These are phyloP conservation scores for Colletotrichum magnum DNA, from an alignment of 2,329 filamentous ascomycete species.

Conservation along the genomic window DNA sequence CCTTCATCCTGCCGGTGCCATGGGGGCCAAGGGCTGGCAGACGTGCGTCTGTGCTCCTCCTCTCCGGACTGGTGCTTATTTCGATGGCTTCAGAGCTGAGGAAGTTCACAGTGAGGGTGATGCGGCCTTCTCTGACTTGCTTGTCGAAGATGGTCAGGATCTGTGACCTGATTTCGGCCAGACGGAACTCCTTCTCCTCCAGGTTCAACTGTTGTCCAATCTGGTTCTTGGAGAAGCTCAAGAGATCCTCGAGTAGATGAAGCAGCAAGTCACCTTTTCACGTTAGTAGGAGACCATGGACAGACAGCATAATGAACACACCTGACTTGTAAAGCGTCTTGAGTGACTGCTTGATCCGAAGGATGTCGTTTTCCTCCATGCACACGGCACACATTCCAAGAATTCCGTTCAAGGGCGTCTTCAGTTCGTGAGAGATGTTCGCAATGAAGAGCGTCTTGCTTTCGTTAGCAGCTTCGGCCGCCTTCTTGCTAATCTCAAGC, in stretches of 20 bases:
- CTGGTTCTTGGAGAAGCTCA: constrained; percentile 96
- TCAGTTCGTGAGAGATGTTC: constrained; percentile 89
- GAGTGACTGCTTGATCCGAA: constrained; percentile 84
- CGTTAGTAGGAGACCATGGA: constrained; percentile 20
- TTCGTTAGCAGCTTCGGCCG: constrained; percentile 94
- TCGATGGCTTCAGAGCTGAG: constrained; percentile 63
- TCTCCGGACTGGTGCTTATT: constrained; percentile 45
- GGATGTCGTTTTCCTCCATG: constrained; percentile 89
- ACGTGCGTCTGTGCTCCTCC: constrained; percentile 47
- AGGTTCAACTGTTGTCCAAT: constrained; percentile 87
- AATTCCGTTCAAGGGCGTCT: constrained; percentile 96
- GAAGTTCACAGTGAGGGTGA: constrained; percentile 81
- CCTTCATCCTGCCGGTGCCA: constrained; percentile 79
- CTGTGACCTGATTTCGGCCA: constrained; percentile 88
- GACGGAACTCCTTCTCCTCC: constrained; percentile 86
- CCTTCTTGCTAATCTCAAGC: constrained; percentile 90
- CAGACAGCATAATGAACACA: constrained; percentile 35
- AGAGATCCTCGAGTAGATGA: constrained; percentile 88
- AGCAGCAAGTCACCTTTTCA: constrained; percentile 77
- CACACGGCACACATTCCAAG: constrained; percentile 94
- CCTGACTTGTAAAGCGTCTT: constrained; percentile 91
- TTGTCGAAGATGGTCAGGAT: constrained; percentile 90
- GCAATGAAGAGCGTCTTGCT: constrained; percentile 98
- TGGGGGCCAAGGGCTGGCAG: constrained; percentile 74
- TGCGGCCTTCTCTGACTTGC: constrained; percentile 84